phyloP scores from a whole-genome alignment of 2,329 filamentous ascomycete genomes.

The Cytospora chrysosperma region DNA sequence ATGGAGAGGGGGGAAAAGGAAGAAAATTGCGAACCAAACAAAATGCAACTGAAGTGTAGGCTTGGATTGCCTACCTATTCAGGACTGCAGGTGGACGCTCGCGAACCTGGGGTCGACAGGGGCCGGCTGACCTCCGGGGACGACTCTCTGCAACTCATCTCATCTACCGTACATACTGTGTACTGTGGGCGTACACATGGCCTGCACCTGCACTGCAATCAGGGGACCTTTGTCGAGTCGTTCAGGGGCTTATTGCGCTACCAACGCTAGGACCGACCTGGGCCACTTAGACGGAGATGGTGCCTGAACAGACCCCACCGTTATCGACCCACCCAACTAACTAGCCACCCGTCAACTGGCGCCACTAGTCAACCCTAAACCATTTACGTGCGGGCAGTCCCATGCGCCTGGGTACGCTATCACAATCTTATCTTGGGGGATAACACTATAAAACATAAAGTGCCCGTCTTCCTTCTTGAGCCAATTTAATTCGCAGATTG shows the following conservation, averaged over 20 bases:
- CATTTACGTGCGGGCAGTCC: background rate
- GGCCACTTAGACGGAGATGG: background rate
- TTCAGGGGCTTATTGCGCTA: background rate
- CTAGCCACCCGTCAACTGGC: background rate
- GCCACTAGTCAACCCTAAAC: background rate
- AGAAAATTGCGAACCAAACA: background rate
- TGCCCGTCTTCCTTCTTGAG: background rate
- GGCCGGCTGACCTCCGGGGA: background rate
- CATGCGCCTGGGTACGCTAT: background rate
- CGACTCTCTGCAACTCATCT: background rate
- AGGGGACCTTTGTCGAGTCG: background rate
- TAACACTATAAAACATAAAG: background rate
- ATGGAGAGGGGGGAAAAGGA: background rate
- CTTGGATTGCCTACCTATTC: background rate
- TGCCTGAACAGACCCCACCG: background rate
- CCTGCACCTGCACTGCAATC: background rate
- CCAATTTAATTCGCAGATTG: background rate
- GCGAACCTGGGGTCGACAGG: background rate
- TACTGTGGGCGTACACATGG: too few relatives aligned
- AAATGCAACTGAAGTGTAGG: background rate
- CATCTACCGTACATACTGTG: too few relatives aligned
- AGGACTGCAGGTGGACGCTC: background rate
- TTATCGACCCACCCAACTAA: background rate
- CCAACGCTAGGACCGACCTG: background rate
- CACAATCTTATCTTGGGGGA: background rate